Evolutionary conservation across 805 yeast species (phyloP), one percentile per base, ranked within the genome.

Genomic region (Yamadazyma phyllophila): DNA sequence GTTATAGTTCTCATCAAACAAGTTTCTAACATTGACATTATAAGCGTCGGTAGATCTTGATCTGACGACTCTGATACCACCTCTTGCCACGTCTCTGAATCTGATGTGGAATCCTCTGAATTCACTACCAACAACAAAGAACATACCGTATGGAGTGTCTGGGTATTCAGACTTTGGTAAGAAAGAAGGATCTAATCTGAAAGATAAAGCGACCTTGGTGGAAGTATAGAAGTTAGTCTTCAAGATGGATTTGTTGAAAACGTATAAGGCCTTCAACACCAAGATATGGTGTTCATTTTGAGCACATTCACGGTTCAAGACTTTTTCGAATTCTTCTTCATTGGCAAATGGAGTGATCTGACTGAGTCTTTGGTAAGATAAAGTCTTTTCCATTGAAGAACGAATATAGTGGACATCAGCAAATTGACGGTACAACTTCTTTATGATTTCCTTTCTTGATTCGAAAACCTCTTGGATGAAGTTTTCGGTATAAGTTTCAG

Each of bases 61-160:
- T 62, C 84, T 83, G 56, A 92, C 98, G 60, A 92, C 87, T 68
- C 99, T 82, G 57, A 92, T 94, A 65, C 99, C 99, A 66, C 99
- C 99, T 66, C 99, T 82, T 15, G 99, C 96, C 61, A 92, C 90
- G 67, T 92, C 98, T 65, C 97, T 82, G 73, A 92, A 92, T 67
- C 99, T 80, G 51, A 94, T 85, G 64, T 92, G 99, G 85, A 92
- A 94, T 20, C 97, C 99, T 66, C 97, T 81, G 71, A 92, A 92
- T 62, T 94, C 97, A 52, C 90, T 87, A 51, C 99, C 99, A 52
- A 94, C 96, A 48, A 91, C 86, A 55, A 92, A 83, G 71, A 92
- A 92, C 85, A 92, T 87, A 53, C 98, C 99, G 61, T 74, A 94
- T 45, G 97, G 95, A 37, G 85, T 85, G 55, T 88, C 92, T 33